These are phyloP conservation scores for Claviceps maximensis DNA, from an alignment of 2,329 filamentous ascomycete genomes.

Conservation along the genomic window DNA sequence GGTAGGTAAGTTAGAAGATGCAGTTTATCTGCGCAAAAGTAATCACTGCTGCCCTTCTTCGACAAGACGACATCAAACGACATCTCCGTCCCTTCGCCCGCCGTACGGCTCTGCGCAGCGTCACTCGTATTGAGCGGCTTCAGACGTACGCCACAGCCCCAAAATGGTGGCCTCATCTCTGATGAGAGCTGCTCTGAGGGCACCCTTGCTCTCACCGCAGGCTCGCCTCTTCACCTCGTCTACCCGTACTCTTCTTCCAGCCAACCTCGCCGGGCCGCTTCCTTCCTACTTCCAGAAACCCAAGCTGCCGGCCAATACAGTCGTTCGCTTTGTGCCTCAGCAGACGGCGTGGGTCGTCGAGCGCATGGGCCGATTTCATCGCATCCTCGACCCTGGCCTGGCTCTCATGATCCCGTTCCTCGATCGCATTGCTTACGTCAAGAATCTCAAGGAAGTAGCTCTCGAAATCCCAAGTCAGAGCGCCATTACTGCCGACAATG, in stretches of 20 bases:
- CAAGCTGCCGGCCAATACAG: constrained; percentile 76
- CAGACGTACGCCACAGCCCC: constrained; percentile 6
- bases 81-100: too few relatives aligned
- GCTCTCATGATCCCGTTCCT: constrained; percentile 81
- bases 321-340: constrained; percentile 95
- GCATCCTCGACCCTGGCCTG: constrained; percentile 83
- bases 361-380: constrained; percentile 95
- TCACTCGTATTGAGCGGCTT: constrained; percentile 4
- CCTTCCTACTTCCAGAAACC: constrained; percentile 70
- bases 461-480: constrained; percentile 97
- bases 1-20: too few relatives aligned
- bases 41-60: neutral
- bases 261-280: constrained; percentile 22
- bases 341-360: constrained; percentile 99
- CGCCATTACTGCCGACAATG: constrained; percentile 96
- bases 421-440: constrained; percentile 95
- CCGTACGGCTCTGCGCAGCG: constrained; percentile 6
- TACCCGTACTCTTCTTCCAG: constrained; percentile 18
- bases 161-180: constrained; percentile 5
- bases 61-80: neutral
- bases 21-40: too few relatives aligned
- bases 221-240: constrained; percentile 20
- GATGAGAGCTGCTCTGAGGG: constrained; percentile 5
- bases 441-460: constrained; percentile 89
- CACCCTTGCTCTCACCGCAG: constrained; percentile 6